Evolutionary conservation across 2,329 filamentous ascomycete species (phyloP).

Genomic region (Exophiala aquamarina): DNA sequence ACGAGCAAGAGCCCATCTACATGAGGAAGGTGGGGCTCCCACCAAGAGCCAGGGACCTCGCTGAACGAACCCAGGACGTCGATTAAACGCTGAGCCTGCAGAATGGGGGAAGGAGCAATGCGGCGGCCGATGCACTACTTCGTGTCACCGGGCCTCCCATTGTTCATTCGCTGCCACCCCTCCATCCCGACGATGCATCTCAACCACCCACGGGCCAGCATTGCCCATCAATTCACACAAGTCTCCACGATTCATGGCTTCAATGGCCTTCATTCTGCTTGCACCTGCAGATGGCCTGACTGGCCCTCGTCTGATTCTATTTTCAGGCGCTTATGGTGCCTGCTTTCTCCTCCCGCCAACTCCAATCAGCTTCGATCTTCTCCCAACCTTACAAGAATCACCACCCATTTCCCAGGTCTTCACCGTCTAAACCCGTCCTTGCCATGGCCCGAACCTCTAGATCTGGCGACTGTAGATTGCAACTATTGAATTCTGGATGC

Average conservation of each 20-base stretch:
- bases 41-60: no score
- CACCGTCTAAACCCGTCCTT: neutral
- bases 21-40: no score
- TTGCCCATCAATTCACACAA: neutral
- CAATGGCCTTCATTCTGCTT: conserved; percentile 6
- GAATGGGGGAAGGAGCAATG: no score
- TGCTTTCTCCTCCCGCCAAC: neutral
- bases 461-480: conserved; percentile 12
- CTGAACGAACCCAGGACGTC: no score
- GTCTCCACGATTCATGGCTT: conserved; percentile 1
- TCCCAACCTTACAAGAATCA: conserved; percentile 14
- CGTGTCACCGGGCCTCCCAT: no score
- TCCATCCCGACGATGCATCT: no score
- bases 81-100: no score
- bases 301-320: conserved; percentile 10
- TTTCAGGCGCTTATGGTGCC: conserved; percentile 19
- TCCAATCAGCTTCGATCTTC: conserved; percentile 11
- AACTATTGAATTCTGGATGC: neutral
- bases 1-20: no score
- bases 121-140: no score
- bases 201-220: no score
- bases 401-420: conserved; percentile 4
- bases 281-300: neutral
- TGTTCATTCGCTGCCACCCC: no score
- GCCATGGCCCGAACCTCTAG: conserved; percentile 7